These are phyloP conservation scores for Sclerotinia sclerotiorum DNA, from an alignment of 2,329 filamentous ascomycete genomes.

Conservation along the genomic window DNA sequence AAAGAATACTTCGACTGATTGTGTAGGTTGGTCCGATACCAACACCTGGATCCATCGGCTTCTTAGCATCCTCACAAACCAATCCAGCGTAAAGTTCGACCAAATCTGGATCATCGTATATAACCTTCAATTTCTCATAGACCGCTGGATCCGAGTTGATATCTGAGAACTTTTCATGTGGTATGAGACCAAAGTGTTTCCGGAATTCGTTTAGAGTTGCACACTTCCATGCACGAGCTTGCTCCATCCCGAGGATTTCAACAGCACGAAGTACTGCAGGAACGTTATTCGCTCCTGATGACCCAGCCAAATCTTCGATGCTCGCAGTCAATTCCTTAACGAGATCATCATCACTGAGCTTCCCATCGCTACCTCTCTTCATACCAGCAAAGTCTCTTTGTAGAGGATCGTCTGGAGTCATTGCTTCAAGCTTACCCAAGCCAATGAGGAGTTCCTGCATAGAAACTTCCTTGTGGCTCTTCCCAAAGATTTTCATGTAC, in stretches of 20 bases:
- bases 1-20: conserved; percentile 54
- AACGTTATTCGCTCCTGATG: conserved; percentile 70
- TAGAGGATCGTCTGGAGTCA: conserved; percentile 63
- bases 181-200: conserved; percentile 74
- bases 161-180: conserved; percentile 74
- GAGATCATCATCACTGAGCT: conserved; percentile 71
- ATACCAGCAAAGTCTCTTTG: conserved; percentile 67
- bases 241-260: conserved; percentile 76
- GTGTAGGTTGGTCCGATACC: conserved; percentile 53
- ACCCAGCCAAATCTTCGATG: conserved; percentile 69
- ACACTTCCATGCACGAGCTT: conserved; percentile 72
- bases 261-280: conserved; percentile 72
- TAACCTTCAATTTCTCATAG: conserved; percentile 59
- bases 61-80: conserved; percentile 56
- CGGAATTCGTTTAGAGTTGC: conserved; percentile 77
- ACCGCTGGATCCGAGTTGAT: conserved; percentile 76
- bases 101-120: conserved; percentile 61
- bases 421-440: conserved; percentile 61
- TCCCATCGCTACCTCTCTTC: conserved; percentile 62
- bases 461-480: conserved; percentile 42
- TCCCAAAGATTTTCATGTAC: conserved; percentile 22
- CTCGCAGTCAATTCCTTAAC: conserved; percentile 66
- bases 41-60: conserved; percentile 49
- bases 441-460: conserved; percentile 59
- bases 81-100: conserved; percentile 69